A percentile compares a stretch with the other conserved stretches of the same genome.
These are phyloP conservation scores for Neoboletus magnificus DNA, from an alignment of 768 basidiomycete genomes.

Conservation along the genomic window DNA sequence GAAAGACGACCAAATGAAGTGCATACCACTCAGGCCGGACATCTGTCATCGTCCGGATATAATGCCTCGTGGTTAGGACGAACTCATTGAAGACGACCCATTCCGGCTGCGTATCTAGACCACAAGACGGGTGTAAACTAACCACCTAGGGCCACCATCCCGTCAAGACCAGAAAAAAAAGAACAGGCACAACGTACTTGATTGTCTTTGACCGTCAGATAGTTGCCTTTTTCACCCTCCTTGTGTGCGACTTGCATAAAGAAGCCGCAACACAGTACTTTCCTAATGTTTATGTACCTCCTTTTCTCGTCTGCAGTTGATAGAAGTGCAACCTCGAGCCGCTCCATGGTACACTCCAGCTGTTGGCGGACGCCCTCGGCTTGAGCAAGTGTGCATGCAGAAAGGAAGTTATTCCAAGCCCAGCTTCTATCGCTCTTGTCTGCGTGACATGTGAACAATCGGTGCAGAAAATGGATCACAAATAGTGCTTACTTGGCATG, in stretches of 20 bases:
- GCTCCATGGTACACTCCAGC: slow-evolving; percentile 88
- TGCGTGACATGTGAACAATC: slow-evolving; percentile 24
- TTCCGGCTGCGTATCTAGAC: slow-evolving; percentile 81
- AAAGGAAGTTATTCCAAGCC: slow-evolving; percentile 90
- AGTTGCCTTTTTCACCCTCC: slow-evolving; percentile 85
- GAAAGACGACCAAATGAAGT: neutral
- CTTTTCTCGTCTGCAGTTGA: slow-evolving; percentile 66
- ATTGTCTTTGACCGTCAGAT: slow-evolving; percentile 92
- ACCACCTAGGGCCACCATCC: slow-evolving; percentile 11
- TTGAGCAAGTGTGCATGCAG: slow-evolving; percentile 75
- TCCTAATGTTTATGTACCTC: slow-evolving; percentile 71
- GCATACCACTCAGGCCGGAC: slow-evolving; percentile 82
- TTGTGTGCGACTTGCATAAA: slow-evolving; percentile 99
- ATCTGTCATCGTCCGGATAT: slow-evolving; percentile 89
- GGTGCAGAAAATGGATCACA: neutral
- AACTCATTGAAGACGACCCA: slow-evolving; percentile 97
- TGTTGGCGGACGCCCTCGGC: slow-evolving; percentile 94
- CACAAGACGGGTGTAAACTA: slow-evolving; percentile 73
- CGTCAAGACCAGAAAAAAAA: neutral
- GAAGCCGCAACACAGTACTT: slow-evolving; percentile 86
- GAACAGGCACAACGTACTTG: slow-evolving; percentile 49
- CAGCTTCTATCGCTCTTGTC: slow-evolving; percentile 80
- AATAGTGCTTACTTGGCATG: slow-evolving; percentile 59
- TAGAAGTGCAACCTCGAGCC: slow-evolving; percentile 74
- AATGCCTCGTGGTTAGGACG: slow-evolving; percentile 83